A percentile compares a stretch with the other conserved stretches of the same genome.
These are phyloP conservation scores for Ceratocystis ficicola DNA, from an alignment of 2,329 filamentous ascomycete species.

Conservation along the genomic window DNA sequence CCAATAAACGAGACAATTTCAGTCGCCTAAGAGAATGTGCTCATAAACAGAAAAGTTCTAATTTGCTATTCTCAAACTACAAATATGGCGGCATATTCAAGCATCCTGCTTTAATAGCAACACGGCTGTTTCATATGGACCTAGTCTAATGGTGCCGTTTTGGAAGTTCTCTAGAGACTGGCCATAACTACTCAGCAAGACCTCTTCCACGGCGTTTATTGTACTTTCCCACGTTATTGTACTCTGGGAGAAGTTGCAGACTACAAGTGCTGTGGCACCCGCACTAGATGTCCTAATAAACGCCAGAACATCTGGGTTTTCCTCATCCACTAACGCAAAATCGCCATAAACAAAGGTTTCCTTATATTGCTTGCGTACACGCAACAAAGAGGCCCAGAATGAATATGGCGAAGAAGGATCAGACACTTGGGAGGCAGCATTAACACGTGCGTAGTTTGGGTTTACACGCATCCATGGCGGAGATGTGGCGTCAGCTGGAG, in stretches of 20 bases:
- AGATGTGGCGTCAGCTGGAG: slow-evolving; percentile 30
- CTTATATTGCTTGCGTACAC: slow-evolving; percentile 45
- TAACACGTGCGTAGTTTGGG: slow-evolving; percentile 49
- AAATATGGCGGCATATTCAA: not conserved
- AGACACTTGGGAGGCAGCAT: slow-evolving; percentile 43
- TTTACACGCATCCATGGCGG: slow-evolving; percentile 62
- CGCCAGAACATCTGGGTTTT: slow-evolving; percentile 31
- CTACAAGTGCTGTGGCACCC: slow-evolving; percentile 30
- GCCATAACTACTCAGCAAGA: slow-evolving; percentile 29
- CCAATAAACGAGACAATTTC: not conserved
- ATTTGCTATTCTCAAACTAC: not conserved
- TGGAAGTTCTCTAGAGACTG: slow-evolving; percentile 27
- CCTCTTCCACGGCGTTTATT: slow-evolving; percentile 27
- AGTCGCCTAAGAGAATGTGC: not conserved
- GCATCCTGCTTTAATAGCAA: slow-evolving; percentile 27
- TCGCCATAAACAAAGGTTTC: slow-evolving; percentile 57
- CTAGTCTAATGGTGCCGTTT: slow-evolving; percentile 27
- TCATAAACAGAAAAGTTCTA: not conserved
- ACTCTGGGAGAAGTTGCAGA: slow-evolving; percentile 32
- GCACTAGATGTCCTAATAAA: slow-evolving; percentile 30
- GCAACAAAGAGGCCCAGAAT: slow-evolving; percentile 50
- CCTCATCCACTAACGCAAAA: slow-evolving; percentile 26
- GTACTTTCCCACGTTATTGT: slow-evolving; percentile 28
- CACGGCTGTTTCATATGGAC: slow-evolving; percentile 31
- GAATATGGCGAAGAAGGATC: slow-evolving; percentile 42